Conservation (phyloP, 176 grass and related monocot genomes). For the Chrysopogon serrulatus region DNA sequence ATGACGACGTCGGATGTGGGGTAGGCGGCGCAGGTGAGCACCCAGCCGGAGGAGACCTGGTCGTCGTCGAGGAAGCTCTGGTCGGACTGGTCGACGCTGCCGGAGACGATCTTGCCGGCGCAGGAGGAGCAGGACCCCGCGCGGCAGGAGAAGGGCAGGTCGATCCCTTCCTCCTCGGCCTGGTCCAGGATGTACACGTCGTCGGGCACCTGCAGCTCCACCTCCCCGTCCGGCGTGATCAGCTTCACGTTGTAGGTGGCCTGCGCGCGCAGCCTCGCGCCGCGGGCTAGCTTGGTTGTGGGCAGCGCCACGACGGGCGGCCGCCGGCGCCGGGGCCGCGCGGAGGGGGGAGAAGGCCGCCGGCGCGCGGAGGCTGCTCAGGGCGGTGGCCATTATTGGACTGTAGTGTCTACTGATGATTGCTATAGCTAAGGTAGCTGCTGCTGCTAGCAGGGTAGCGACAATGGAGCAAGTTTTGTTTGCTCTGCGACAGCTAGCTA, state of each 20-base stretch:
- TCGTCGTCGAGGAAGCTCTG: constrained; percentile 68
- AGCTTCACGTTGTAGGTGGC: constrained; percentile 69
- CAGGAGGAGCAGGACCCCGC: constrained; percentile 72
- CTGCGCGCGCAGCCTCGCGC: constrained; percentile 28
- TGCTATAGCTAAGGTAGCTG: neutral
- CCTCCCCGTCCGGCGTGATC: constrained; percentile 38
- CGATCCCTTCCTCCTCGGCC: constrained; percentile 55
- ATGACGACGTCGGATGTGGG: constrained; percentile 67
- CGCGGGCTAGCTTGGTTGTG: neutral
- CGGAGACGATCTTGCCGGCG: constrained; percentile 57
- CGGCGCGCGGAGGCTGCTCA: constrained; percentile 26
- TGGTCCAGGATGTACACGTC: constrained; percentile 64
- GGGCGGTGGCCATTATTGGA: constrained; percentile 19
- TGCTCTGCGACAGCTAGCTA: neutral
- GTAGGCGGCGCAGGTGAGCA: constrained; percentile 77
- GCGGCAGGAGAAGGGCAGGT: constrained; percentile 73
- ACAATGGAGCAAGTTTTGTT: neutral
- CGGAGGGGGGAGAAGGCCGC: neutral
- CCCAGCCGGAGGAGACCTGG: constrained; percentile 37
- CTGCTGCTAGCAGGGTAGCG: neutral
- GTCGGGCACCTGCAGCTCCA: constrained; percentile 57
- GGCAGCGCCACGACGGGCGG: neutral
- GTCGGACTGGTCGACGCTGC: constrained; percentile 62
- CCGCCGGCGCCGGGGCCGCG: neutral
- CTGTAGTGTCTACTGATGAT: too few relatives aligned